phyloP scores from a whole-genome alignment of 2,329 filamentous ascomycete genomes.

The Helotiales sp. region DNA sequence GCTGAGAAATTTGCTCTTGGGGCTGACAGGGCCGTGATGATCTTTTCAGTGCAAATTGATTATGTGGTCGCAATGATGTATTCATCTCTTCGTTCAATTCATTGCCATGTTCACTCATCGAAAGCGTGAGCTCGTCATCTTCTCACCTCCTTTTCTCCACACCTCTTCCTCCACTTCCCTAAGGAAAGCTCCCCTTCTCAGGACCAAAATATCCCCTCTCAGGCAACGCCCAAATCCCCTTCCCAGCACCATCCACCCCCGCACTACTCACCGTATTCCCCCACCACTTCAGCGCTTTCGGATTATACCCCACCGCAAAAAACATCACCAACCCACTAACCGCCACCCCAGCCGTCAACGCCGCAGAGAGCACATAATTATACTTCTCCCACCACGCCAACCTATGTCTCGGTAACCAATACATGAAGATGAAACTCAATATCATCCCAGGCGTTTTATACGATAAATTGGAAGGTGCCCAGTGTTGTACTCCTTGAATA shows the following conservation, averaged over 20 bases:
- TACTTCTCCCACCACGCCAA: conserved; percentile 49
- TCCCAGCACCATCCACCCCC: conserved; percentile 35
- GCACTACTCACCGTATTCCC: conserved; percentile 44
- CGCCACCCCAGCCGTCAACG: conserved; percentile 44
- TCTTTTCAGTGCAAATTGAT: too few species aligned
- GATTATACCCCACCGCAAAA: conserved; percentile 43
- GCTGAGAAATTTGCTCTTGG: too few species aligned
- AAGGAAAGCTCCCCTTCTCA: conserved; percentile 9
- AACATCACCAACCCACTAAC: conserved; percentile 44
- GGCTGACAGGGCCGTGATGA: too few species aligned
- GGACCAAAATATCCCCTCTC: conserved; percentile 38
- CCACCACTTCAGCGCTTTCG: conserved; percentile 44
- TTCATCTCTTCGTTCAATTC: too few species aligned
- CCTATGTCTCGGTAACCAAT: conserved; percentile 40
- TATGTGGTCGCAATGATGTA: too few species aligned
- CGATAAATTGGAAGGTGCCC: conserved; percentile 44
- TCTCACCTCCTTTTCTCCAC: too few species aligned
- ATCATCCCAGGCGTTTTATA: conserved; percentile 46
- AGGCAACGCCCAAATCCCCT: conserved; percentile 34
- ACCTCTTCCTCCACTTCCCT: conserved; percentile 23
- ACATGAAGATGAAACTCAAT: conserved; percentile 45
- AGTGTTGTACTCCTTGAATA: conserved; percentile 44
- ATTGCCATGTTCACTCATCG: too few species aligned
- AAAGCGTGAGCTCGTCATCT: too few species aligned
- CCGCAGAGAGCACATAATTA: conserved; percentile 46